These are phyloP conservation scores for Jamesozyma hellenica DNA, from an alignment of 805 yeast species.

Conservation along the genomic window DNA sequence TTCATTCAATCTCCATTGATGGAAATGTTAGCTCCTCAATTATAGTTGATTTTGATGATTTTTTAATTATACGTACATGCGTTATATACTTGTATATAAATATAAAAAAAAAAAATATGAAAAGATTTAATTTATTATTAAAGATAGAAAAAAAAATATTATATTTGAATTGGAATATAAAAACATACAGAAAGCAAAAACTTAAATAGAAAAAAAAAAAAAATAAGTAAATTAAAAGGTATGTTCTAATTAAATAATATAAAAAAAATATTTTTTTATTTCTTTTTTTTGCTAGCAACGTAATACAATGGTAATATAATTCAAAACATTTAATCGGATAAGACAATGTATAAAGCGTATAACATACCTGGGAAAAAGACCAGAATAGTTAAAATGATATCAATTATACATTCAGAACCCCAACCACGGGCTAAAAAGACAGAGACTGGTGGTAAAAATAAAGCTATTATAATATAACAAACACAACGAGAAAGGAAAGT, in stretches of 20 bases:
- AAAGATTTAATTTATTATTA: too few relatives aligned
- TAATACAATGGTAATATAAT: background rate
- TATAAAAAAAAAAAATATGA: too few relatives aligned
- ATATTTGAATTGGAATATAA: too few relatives aligned
- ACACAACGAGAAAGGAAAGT: too few relatives aligned
- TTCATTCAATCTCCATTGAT: conserved; percentile 69
- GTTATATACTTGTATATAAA: too few relatives aligned
- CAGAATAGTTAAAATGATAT: conserved; percentile 39
- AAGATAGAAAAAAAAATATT: too few relatives aligned
- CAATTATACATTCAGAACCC: conserved; percentile 54
- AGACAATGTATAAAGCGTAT: conserved; percentile 60
- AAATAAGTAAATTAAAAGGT: background rate
- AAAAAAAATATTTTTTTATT: background rate
- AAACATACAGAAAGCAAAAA: background rate
- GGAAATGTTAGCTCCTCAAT: conserved; percentile 77
- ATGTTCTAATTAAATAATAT: too few relatives aligned
- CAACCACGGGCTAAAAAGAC: conserved; percentile 63
- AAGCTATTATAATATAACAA: conserved; percentile 33
- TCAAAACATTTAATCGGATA: conserved; percentile 7
- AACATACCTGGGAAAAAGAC: conserved; percentile 69
- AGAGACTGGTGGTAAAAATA: conserved; percentile 67
- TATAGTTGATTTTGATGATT: conserved; percentile 9
- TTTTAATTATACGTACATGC: too few relatives aligned
- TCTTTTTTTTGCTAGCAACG: background rate
- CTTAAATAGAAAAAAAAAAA: background rate